These are phyloP conservation scores for Fraxinus excelsior DNA, from an alignment of 257 asterid genomes.

Conservation along the genomic window DNA sequence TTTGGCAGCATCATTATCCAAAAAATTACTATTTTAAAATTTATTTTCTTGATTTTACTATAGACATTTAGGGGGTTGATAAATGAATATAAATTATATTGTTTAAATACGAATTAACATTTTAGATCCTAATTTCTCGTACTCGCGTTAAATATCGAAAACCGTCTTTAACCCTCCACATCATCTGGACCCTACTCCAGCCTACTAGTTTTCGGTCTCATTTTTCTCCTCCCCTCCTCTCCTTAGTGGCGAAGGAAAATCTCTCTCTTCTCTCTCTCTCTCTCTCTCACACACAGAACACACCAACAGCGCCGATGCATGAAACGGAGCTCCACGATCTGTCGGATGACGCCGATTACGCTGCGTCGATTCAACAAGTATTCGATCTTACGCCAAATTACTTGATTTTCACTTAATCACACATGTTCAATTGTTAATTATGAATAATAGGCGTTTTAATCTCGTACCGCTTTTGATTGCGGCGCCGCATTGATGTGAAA, in stretches of 20 bases:
- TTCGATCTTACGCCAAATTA: constrained; percentile 10
- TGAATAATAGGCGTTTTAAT: constrained; percentile 11
- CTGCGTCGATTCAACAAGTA: constrained; percentile 85
- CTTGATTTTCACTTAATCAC: constrained; percentile 9
- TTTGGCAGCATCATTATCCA: too few relatives aligned
- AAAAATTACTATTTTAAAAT: too few relatives aligned
- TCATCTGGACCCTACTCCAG: constrained; percentile 18
- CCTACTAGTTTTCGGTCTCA: too few relatives aligned
- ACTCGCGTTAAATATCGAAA: not conserved
- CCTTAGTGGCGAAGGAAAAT: constrained; percentile 38
- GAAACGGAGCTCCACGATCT: constrained; percentile 77
- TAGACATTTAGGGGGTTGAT: too few relatives aligned
- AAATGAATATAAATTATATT: too few relatives aligned
- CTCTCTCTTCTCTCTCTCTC: too few relatives aligned
- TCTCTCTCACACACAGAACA: too few relatives aligned
- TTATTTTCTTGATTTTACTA: too few relatives aligned
- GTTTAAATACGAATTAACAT: too few relatives aligned
- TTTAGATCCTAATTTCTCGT: not conserved
- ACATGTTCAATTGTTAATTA: not conserved
- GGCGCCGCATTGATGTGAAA: not conserved
- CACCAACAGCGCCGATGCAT: constrained; percentile 48
- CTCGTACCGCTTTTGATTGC: not conserved
- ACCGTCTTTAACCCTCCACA: constrained; percentile 7
- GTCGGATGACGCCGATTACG: constrained; percentile 92
- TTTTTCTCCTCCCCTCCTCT: constrained; percentile 19